Evolutionary conservation across 2,329 filamentous ascomycete genomes (phyloP), one percentile per base, ranked within the genome.

Genomic region (Pseudogymnoascus sp.): DNA sequence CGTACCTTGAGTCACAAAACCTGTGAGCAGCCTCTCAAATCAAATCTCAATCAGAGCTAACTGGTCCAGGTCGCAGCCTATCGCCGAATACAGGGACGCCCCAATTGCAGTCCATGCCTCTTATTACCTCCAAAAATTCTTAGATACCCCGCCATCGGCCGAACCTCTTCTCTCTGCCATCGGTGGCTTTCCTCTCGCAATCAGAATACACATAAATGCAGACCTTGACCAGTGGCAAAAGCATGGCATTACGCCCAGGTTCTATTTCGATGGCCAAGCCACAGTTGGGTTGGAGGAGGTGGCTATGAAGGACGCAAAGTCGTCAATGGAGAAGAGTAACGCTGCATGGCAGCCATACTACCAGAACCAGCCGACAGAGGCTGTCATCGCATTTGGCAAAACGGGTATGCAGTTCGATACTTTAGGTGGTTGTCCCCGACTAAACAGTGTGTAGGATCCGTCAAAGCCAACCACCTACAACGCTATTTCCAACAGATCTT

Each of bases 121-220:
- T 62, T 89, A 96, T 76, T 97, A 95, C 75, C 84, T 99, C 67
- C 84, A 89, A 74, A 86, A 87, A 65, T 84, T 96, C 68, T 85
- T 96, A 70, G 85, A 89, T 72, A 84, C 82, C 63, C 75, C 83
- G 46, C 84, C 86, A 28, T 87, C 85, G 53, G 89, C 90, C 72
- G 95, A 99, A 75, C 93, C 93, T 44, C 86, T 99, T 36, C 84
- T 97, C 36, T 87, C 92, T 63, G 95, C 95, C 21, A 84, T 97
- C 59, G 95, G 93, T 60, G 95, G 95, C 64, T 83, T 93, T 66
- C 95, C 93, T 2, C 86, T 90, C 65, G 89, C 89, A 62, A 82
- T 97, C 72, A 85, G 85, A 75, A 81, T 79, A 67, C 88, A 89
- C 71, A 88, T 99, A 67, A 85, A 90, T 73, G 82, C 84, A 60